Conservation (phyloP, 768 basidiomycete genomes). For the Mycena pura region DNA sequence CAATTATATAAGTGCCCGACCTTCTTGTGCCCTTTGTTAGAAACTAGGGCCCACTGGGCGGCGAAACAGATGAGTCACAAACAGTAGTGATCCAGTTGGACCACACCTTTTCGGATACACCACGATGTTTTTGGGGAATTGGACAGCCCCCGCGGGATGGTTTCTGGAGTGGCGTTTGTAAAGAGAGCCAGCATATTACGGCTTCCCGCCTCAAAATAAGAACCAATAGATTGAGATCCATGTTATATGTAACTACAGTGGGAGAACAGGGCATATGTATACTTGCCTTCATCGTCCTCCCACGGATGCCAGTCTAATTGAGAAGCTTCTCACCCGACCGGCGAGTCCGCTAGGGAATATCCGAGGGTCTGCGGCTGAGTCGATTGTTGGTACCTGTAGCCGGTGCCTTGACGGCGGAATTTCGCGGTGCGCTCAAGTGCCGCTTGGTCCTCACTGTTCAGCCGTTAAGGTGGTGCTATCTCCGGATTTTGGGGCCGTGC, state of each 20-base stretch:
- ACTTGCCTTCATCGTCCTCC: conserved; percentile 3
- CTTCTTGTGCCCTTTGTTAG: conserved; percentile 3
- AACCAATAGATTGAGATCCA: conserved; percentile 15
- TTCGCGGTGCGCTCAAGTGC: not conserved
- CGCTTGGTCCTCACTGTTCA: not conserved
- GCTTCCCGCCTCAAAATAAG: conserved; percentile 3
- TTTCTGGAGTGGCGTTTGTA: not conserved
- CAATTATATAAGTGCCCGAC: conserved; percentile 2
- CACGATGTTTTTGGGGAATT: not conserved
- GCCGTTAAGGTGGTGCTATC: not conserved
- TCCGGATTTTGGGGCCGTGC: not conserved
- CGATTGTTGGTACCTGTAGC: not conserved
- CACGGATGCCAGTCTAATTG: conserved; percentile 10
- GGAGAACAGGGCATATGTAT: not conserved
- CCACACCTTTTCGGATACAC: not conserved
- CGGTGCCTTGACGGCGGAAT: not conserved
- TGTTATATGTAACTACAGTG: not conserved
- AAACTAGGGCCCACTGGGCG: not conserved
- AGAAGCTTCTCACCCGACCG: conserved; percentile 8
- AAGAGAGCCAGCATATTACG: not conserved
- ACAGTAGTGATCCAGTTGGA: not conserved
- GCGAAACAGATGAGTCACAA: not conserved
- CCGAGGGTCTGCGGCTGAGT: conserved; percentile 6
- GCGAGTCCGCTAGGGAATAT: conserved; percentile 4
- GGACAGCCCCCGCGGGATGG: not conserved